Conservation (phyloP, 2,329 filamentous ascomycete species). For the Aspergillus terreus region DNA sequence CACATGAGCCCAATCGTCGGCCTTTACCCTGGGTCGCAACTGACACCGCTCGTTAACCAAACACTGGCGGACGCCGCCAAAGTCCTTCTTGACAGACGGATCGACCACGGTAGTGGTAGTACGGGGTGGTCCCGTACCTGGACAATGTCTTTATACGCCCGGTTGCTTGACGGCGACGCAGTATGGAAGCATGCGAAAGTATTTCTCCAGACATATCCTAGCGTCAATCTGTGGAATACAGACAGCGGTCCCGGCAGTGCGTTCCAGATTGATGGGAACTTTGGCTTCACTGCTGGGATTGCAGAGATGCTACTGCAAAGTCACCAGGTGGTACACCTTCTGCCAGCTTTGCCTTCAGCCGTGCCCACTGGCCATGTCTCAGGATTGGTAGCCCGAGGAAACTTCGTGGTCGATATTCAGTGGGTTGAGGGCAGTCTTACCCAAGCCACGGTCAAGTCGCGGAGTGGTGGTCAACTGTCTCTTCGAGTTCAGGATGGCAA, state of each 20-base stretch:
- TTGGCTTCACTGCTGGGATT: conserved; percentile 44
- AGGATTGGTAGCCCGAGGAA: conserved; percentile 32
- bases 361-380: conserved; percentile 28
- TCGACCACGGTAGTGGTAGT: conserved; percentile 29
- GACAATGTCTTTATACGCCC: conserved; percentile 45
- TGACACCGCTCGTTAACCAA: conserved; percentile 31
- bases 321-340: conserved; percentile 27
- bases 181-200: conserved; percentile 36
- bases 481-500: conserved; percentile 5
- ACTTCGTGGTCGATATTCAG: conserved; percentile 32
- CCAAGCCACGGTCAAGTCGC: conserved; percentile 9
- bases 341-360: conserved; percentile 32
- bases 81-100: conserved; percentile 7
- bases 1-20: conserved; percentile 51
- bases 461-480: not conserved
- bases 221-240: conserved; percentile 12
- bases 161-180: conserved; percentile 36
- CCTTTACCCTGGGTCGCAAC: conserved; percentile 42
- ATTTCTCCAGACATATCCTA: conserved; percentile 6
- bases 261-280: conserved; percentile 50
- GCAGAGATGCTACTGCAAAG: conserved; percentile 44
- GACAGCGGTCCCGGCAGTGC: conserved; percentile 20
- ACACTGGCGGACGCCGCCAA: conserved; percentile 21
- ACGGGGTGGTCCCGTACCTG: conserved; percentile 51
- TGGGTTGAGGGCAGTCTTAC: conserved; percentile 23